phyloP scores from a whole-genome alignment of 2,329 filamentous ascomycete species.

The Neofusicoccum cordaticola region DNA sequence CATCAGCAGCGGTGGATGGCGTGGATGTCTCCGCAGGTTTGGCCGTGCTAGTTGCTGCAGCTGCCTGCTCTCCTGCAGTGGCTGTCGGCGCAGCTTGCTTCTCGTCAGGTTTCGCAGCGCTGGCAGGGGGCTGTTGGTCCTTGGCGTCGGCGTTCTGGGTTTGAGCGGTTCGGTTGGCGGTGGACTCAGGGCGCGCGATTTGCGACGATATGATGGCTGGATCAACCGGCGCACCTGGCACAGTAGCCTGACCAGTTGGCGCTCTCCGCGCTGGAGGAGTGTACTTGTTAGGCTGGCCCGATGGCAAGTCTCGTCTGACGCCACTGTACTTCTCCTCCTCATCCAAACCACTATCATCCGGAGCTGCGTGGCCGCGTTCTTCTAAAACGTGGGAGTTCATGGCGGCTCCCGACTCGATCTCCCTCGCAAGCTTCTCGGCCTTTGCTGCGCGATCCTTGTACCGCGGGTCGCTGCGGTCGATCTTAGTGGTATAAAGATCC shows the following conservation, averaged over 20 bases:
- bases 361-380: constrained; percentile 70
- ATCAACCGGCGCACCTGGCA: constrained; percentile 75
- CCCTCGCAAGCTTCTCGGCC: constrained; percentile 82
- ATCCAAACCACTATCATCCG: constrained; percentile 66
- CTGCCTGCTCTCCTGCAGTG: neutral
- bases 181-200: constrained; percentile 52
- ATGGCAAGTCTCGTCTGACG: constrained; percentile 70
- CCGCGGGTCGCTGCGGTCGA: constrained; percentile 78
- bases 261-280: constrained; percentile 85
- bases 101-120: constrained; percentile 15
- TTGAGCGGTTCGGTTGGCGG: constrained; percentile 27
- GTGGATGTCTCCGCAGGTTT: constrained; percentile 28
- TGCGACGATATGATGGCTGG: constrained; percentile 90
- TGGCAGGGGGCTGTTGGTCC: constrained; percentile 25
- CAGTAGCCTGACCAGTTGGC: constrained; percentile 68
- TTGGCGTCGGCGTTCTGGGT: constrained; percentile 16
- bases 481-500: constrained; percentile 87
- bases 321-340: constrained; percentile 99
- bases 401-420: constrained; percentile 76
- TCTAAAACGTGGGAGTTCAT: constrained; percentile 83
- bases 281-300: constrained; percentile 68
- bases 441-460: constrained; percentile 75
- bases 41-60: constrained; percentile 21
- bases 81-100: neutral
- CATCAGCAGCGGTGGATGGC: constrained; percentile 22